These are phyloP conservation scores for Calocybe cyanea DNA, from an alignment of 768 basidiomycete genomes.

Conservation along the genomic window DNA sequence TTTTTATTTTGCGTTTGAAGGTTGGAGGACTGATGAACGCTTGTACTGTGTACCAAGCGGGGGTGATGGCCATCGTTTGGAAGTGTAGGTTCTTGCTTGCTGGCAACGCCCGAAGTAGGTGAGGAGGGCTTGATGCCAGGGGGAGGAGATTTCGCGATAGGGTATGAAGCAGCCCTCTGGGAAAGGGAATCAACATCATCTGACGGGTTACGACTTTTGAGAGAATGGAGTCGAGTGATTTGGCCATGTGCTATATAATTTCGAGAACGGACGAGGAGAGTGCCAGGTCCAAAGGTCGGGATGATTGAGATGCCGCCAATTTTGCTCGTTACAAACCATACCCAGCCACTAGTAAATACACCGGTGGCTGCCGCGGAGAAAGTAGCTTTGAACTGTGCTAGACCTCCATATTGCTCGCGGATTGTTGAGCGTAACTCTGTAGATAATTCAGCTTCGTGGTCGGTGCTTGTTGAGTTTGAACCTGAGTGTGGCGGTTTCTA, in stretches of 20 bases:
- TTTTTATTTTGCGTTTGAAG: background rate
- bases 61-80: slow-evolving; percentile 25
- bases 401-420: slow-evolving; percentile 51
- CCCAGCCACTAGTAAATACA: slow-evolving; percentile 75
- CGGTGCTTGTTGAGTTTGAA: slow-evolving; percentile 21
- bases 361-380: slow-evolving; percentile 76
- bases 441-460: slow-evolving; percentile 36
- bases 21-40: slow-evolving; percentile 3
- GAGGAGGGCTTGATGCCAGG: slow-evolving; percentile 33
- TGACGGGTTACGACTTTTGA: background rate
- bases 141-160: slow-evolving; percentile 19
- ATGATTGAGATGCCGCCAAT: slow-evolving; percentile 61
- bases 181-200: slow-evolving; percentile 8
- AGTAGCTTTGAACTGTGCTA: slow-evolving; percentile 67
- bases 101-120: slow-evolving; percentile 39
- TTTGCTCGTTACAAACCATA: slow-evolving; percentile 83
- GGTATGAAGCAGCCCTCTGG: slow-evolving; percentile 17
- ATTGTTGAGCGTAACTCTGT: slow-evolving; percentile 31
- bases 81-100: slow-evolving; percentile 22
- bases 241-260: slow-evolving; percentile 26
- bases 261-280: slow-evolving; percentile 73
- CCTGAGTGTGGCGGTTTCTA: slow-evolving; percentile 40
- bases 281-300: slow-evolving; percentile 87
- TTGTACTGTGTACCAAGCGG: slow-evolving; percentile 19
- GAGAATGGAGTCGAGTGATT: slow-evolving; percentile 6